Percentiles rank a stretch among this genome's conserved stretches.
These are phyloP conservation scores for Fremontodendron californicum DNA, from an alignment of 345 rosid genomes.

Conservation along the genomic window DNA sequence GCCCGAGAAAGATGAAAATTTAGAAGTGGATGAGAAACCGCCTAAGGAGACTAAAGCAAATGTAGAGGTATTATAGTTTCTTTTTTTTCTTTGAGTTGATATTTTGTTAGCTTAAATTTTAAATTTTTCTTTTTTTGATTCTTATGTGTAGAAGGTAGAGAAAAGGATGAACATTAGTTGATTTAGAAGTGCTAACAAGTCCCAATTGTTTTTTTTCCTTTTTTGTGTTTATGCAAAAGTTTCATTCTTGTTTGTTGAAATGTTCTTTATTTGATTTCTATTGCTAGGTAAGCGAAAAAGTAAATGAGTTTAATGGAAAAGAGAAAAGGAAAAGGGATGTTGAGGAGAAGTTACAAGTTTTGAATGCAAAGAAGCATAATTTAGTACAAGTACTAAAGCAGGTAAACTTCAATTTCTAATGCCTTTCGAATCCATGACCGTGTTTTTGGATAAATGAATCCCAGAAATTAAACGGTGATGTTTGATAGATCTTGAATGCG, in stretches of 20 bases:
- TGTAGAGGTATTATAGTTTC: slow-evolving; percentile 28
- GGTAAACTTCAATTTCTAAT: slow-evolving; percentile 28
- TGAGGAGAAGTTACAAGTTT: slow-evolving; percentile 61
- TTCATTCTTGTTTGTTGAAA: background rate
- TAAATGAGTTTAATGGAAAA: slow-evolving; percentile 31
- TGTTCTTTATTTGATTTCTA: background rate
- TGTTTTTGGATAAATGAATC: background rate
- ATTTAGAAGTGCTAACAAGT: background rate
- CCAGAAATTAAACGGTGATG: background rate
- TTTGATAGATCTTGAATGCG: slow-evolving; percentile 60
- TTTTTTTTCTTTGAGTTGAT: background rate
- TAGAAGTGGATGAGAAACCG: slow-evolving; percentile 23
- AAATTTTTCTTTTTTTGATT: too few relatives aligned
- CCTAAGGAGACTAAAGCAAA: slow-evolving; percentile 22
- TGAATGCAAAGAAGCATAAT: slow-evolving; percentile 78
- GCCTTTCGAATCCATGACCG: background rate
- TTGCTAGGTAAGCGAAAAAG: slow-evolving; percentile 35
- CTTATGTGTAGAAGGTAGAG: background rate
- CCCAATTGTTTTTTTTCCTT: background rate
- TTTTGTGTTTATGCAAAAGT: background rate
- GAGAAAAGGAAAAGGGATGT: slow-evolving; percentile 60
- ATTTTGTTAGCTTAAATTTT: background rate
- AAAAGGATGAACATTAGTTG: background rate
- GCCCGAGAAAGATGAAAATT: slow-evolving; percentile 18
- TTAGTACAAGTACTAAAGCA: slow-evolving; percentile 86